Base-by-base conservation (phyloP, 106 monocot genomes). In the Ottelia alismoides region DNA sequence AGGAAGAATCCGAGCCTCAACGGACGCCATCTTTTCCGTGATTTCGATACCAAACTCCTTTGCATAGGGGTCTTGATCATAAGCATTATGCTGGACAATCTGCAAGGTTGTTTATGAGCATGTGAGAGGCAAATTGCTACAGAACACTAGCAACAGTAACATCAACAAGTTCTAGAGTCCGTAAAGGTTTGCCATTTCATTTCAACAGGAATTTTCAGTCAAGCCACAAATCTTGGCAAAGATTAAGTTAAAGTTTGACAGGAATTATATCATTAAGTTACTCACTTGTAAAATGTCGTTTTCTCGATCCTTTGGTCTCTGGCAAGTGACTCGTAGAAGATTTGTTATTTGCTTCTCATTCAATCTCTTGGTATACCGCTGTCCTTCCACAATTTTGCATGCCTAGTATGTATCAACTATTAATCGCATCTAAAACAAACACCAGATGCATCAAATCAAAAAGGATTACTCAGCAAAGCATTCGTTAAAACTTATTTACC, bases 1-100 rank as follows among this genome's bases (percentile, higher is more conserved):
- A 73, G 73, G 77, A 50, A 82, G 70, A 52, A 82, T 56, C 17
- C 82, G 66, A 63, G 82, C 82, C 27, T 82, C 77, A 46, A 82
- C 70, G 25, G 61, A 69, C 24, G 82, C 55, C 32, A 74, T 58
- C 17, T 74, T 70, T n/a, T 74, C 55, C 50, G 63, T 74, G 49
- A 82, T 77, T 70, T 51, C 67, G 49, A 82, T 76, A 22, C 81
- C 81, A 73, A 81, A 81, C 31, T 81, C 81, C 26, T 66, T 65
- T 22, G 73, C 72, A 73, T 82, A 76, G 43, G 70, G 73, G 47
- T 82, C 82, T 30, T 56, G 31, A 53, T 70, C 26, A 31, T 77
- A 82, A 25, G 61, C 66, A 74, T 82, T 82, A 25, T 67, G 70
- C 14, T 53, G 47, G 60, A 82, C 70, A 5, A 70, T 82, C 82